Base-by-base conservation (phyloP, 257 asterid species). In the Primulina huaijiensis region DNA sequence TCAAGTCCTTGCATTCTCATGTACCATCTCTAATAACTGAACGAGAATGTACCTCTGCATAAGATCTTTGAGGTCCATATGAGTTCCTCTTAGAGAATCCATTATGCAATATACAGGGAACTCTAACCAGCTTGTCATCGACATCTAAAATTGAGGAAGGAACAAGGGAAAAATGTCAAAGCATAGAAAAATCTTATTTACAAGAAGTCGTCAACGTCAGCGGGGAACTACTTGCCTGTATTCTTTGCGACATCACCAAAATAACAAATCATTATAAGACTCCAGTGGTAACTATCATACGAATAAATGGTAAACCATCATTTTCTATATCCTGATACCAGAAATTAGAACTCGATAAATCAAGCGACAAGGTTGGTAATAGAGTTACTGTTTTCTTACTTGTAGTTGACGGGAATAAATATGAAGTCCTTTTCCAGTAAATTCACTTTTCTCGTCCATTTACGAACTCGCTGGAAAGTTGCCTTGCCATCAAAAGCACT, bases 391-490 rank as follows among this genome's bases (percentile, higher is more conserved):
- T 31, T 59, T 58, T 68, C 92, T 93, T 85, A 93, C 99, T 80
- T 85, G 85, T 85, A 86, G 83, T 93, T 93, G 82, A 93, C 95
- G 6, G 99, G 99, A 82, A 94, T 86, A 79, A 93, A 76, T 46
- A 93, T 75, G 77, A 87, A 93, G 76, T 90, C 97, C 88, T 93
- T 93, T 23, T 89, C 92, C 69, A 88, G 89, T 67, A 93, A 84
- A 80, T 90, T 85, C 64, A 93, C 81, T 84, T 89, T 93, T 81
- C 96, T 90, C 56, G 99, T 93, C 99, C 99, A 93, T 80, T 90
- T 92, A 73, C 96, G 95, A 76, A 92, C 98, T 74, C 96, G 98
- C 71, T 79, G 85, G 80, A 92, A 92, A 74, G 96, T 93, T 73
- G 97, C 92, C 72, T 79, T 88, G 72, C 96, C 96, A 69, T 90